These are phyloP conservation scores for Globisporangium cylindrosporum DNA, from an alignment of 352 stramenopile species.

Conservation along the genomic window DNA sequence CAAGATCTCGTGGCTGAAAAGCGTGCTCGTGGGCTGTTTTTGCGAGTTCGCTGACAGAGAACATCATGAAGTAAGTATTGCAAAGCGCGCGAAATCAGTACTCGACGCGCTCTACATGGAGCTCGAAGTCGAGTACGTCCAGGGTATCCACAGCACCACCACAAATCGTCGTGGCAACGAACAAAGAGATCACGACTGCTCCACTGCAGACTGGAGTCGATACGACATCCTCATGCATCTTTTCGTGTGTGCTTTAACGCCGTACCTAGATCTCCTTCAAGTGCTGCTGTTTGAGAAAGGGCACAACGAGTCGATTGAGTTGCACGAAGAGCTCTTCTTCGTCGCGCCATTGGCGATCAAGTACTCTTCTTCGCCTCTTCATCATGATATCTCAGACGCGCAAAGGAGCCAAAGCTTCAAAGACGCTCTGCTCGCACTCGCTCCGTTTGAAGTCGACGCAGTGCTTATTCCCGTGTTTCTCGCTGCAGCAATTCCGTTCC, in stretches of 20 bases:
- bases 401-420: constrained; percentile 36
- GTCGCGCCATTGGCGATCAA: constrained; percentile 10
- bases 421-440: constrained; percentile 32
- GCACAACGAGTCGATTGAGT: constrained; percentile 32
- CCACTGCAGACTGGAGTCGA: constrained; percentile 21
- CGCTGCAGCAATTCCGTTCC: constrained; percentile 21
- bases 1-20: constrained; percentile 43
- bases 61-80: constrained; percentile 27
- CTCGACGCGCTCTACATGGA: constrained; percentile 42
- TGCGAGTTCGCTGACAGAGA: constrained; percentile 17
- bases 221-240: constrained; percentile 48
- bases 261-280: constrained; percentile 54
- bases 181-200: neutral
- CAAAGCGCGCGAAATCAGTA: constrained; percentile 39
- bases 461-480: constrained; percentile 48
- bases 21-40: constrained; percentile 32
- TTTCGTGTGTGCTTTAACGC: constrained; percentile 39
- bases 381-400: constrained; percentile 18
- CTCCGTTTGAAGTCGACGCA: constrained; percentile 40
- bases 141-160: constrained; percentile 20
- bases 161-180: neutral
- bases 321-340: constrained; percentile 63
- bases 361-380: constrained; percentile 2
- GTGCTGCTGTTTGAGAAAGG: constrained; percentile 46
- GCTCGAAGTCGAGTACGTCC: constrained; percentile 39